Conservation (phyloP, 2,329 filamentous ascomycete genomes). For the Hyphodiscus sp. region DNA sequence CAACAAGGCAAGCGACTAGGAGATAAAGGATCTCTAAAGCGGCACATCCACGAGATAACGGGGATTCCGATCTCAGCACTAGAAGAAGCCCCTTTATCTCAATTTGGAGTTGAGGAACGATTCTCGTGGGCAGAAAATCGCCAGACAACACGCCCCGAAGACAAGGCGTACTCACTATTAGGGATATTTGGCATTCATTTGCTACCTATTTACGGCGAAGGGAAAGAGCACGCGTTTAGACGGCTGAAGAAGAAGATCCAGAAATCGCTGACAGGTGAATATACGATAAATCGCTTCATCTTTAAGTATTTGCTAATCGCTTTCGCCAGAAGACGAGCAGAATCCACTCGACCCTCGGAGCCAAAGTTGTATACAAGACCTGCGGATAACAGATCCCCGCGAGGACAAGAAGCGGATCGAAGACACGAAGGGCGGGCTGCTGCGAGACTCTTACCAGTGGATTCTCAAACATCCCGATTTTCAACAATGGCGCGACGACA, state of each 20-base stretch:
- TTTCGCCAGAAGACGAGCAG: background rate
- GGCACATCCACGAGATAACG: background rate
- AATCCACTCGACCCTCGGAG: background rate
- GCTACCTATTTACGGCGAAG: constrained; percentile 35
- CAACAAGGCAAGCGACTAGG: no score
- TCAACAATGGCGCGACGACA: constrained; percentile 20
- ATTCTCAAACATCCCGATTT: constrained; percentile 28
- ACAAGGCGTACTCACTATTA: constrained; percentile 37
- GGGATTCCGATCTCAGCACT: background rate
- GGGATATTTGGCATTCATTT: constrained; percentile 39
- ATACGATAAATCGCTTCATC: no score
- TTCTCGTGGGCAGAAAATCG: constrained; percentile 30
- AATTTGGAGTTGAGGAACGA: constrained; percentile 21
- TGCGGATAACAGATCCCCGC: constrained; percentile 10
- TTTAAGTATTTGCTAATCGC: no score
- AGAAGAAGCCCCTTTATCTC: no score
- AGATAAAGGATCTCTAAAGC: background rate
- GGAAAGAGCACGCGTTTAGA: no score
- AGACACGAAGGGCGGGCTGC: constrained; percentile 20
- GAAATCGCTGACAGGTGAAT: no score
- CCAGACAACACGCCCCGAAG: constrained; percentile 31
- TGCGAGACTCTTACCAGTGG: constrained; percentile 30
- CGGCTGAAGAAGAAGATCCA: no score
- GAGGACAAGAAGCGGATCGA: constrained; percentile 15
- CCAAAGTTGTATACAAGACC: constrained; percentile 6